These are phyloP conservation scores for Bryoerythrophyllum caledonicum DNA, from an alignment of 225 moss, liverwort and hornwort species.

Conservation along the genomic window DNA sequence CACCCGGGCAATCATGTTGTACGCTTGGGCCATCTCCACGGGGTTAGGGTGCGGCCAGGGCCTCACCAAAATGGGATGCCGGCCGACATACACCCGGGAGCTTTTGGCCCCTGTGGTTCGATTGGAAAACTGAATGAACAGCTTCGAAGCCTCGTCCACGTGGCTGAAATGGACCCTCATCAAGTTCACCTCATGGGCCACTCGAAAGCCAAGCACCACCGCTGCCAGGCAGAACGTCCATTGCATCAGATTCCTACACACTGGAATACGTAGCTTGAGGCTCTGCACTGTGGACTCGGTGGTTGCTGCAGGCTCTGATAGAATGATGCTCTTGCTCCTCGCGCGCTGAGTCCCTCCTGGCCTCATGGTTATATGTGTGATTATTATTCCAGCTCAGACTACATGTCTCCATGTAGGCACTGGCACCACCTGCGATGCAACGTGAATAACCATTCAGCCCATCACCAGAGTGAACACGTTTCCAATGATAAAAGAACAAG, in stretches of 20 bases:
- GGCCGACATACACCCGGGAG: slow-evolving; percentile 77
- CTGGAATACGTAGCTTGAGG: slow-evolving; percentile 37
- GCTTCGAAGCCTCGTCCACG: slow-evolving; percentile 40
- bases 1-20: slow-evolving; percentile 68
- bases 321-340: slow-evolving; percentile 46
- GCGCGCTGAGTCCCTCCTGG: slow-evolving; percentile 50
- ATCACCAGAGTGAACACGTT: slow-evolving; percentile 5
- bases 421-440: slow-evolving; percentile 36
- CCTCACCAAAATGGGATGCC: slow-evolving; percentile 83
- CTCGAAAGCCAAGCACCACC: slow-evolving; percentile 69
- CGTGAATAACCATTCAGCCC: no score
- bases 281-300: no score
- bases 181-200: slow-evolving; percentile 66
- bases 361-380: slow-evolving; percentile 60
- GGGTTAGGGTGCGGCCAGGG: slow-evolving; percentile 92
- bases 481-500: background rate
- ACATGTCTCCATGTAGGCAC: slow-evolving; percentile 43
- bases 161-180: slow-evolving; percentile 40
- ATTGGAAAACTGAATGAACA: slow-evolving; percentile 23
- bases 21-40: slow-evolving; percentile 65
- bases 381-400: slow-evolving; percentile 38
- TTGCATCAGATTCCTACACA: slow-evolving; percentile 57
- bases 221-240: slow-evolving; percentile 62
- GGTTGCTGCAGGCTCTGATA: slow-evolving; percentile 51
- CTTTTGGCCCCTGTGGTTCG: slow-evolving; percentile 50